phyloP scores from a whole-genome alignment of 345 rosid species.

The Erodium maritimum region DNA sequence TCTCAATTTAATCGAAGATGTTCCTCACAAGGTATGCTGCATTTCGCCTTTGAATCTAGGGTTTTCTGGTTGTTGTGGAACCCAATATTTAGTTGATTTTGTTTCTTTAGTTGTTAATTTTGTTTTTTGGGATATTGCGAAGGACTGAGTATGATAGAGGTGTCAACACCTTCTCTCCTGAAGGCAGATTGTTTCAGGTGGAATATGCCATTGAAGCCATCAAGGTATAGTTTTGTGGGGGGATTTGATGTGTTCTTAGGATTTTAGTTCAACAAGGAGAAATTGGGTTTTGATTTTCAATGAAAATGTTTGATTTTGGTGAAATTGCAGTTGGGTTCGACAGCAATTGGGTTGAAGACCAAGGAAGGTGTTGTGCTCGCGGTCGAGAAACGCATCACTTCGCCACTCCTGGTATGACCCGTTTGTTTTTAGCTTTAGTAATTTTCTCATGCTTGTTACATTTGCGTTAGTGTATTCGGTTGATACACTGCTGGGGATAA shows the following conservation, averaged over 20 bases:
- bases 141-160: slow-evolving; percentile 99
- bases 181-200: slow-evolving; percentile 90
- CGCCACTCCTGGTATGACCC: slow-evolving; percentile 63
- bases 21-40: slow-evolving; percentile 17
- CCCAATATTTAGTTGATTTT: not conserved
- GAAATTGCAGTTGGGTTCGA: slow-evolving; percentile 72
- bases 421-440: not conserved
- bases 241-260: not conserved
- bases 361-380: slow-evolving; percentile 97
- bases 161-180: slow-evolving; percentile 97
- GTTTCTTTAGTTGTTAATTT: not conserved
- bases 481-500: not conserved
- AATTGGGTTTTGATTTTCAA: not conserved
- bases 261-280: not conserved
- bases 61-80: not conserved
- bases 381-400: slow-evolving; percentile 95
- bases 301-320: slow-evolving; percentile 7
- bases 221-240: slow-evolving; percentile 38
- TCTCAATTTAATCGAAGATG: slow-evolving; percentile 6
- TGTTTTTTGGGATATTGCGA: not conserved
- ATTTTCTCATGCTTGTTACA: too few species aligned
- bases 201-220: slow-evolving; percentile 98
- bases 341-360: slow-evolving; percentile 89
- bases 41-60: not conserved
- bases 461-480: too few species aligned